Conservation (phyloP, 805 yeast species). For the Ogataea zsoltii region DNA sequence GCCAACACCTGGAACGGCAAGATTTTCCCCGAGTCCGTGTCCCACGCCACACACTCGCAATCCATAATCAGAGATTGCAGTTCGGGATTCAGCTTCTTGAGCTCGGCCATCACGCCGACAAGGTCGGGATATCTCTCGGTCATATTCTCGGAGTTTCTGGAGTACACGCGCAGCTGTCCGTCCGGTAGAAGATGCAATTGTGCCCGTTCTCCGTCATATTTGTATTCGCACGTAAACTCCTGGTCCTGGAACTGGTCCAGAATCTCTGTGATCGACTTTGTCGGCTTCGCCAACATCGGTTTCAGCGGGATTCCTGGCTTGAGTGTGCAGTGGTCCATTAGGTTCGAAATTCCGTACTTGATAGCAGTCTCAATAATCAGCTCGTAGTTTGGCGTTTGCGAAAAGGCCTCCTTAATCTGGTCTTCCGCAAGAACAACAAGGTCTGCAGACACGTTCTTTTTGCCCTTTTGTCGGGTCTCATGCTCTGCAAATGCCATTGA, state of each 20-base stretch:
- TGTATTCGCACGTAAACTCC: conserved; percentile 91
- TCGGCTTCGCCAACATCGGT: conserved; percentile 98
- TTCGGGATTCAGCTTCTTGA: conserved; percentile 28
- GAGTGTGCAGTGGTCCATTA: conserved; percentile 68
- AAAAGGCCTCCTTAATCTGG: conserved; percentile 78
- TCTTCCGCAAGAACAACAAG: conserved; percentile 68
- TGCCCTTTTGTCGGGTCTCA: conserved; percentile 44
- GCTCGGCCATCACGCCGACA: conserved; percentile 60
- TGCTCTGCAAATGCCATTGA: conserved; percentile 77
- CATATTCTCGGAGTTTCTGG: conserved; percentile 97
- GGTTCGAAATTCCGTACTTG: conserved; percentile 63
- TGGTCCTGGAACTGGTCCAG: conserved; percentile 84
- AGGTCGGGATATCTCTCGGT: conserved; percentile 93
- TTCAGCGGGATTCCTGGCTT: conserved; percentile 93
- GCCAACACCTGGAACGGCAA: conserved; percentile 92
- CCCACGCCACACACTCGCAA: conserved; percentile 99
- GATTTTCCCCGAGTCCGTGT: conserved; percentile 70
- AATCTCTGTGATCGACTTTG: conserved; percentile 90
- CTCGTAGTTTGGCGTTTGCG: conserved; percentile 89
- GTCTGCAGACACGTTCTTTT: conserved; percentile 39
- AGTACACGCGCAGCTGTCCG: conserved; percentile 75
- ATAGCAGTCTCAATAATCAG: conserved; percentile 66
- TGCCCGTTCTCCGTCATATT: conserved; percentile 97
- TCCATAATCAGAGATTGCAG: conserved; percentile 74
- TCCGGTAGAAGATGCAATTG: conserved; percentile 76